A percentile compares a stretch with the other conserved stretches of the same genome.
Conservation (phyloP, 306 rosid species). For the Mucuna pruriens region DNA sequence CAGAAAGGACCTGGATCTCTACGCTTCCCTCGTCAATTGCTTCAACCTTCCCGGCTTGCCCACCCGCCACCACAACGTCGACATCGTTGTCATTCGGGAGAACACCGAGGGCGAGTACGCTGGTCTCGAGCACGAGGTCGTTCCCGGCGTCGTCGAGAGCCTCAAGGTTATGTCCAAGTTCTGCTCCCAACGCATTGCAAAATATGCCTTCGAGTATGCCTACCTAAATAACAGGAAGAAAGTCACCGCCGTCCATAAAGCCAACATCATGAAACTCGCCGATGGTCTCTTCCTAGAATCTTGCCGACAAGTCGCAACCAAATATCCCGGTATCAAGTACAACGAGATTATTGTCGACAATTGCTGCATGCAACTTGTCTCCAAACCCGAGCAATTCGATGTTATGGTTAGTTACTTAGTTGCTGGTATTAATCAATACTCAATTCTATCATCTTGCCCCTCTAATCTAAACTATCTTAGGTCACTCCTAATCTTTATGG, state of each 20-base stretch:
- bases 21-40: constrained; percentile 58
- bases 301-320: constrained; percentile 53
- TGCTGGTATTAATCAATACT: too few relatives aligned
- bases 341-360: constrained; percentile 58
- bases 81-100: constrained; percentile 41
- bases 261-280: constrained; percentile 48
- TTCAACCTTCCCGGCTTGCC: constrained; percentile 60
- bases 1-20: constrained; percentile 37
- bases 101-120: constrained; percentile 46
- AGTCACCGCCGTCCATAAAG: constrained; percentile 42
- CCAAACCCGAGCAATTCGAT: constrained; percentile 47
- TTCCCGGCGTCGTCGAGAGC: constrained; percentile 49
- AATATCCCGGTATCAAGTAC: constrained; percentile 67
- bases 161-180: constrained; percentile 48
- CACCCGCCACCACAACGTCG: constrained; percentile 42
- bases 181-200: constrained; percentile 44
- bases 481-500: constrained; percentile 87
- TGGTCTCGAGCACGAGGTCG: constrained; percentile 47
- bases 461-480: too few relatives aligned
- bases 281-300: constrained; percentile 49
- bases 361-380: constrained; percentile 46
- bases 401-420: constrained; percentile 27
- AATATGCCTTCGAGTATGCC: constrained; percentile 46
- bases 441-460: too few relatives aligned
- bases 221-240: constrained; percentile 45